Conservation (phyloP, 306 rosid genomes). For the Castanea mollissima region DNA sequence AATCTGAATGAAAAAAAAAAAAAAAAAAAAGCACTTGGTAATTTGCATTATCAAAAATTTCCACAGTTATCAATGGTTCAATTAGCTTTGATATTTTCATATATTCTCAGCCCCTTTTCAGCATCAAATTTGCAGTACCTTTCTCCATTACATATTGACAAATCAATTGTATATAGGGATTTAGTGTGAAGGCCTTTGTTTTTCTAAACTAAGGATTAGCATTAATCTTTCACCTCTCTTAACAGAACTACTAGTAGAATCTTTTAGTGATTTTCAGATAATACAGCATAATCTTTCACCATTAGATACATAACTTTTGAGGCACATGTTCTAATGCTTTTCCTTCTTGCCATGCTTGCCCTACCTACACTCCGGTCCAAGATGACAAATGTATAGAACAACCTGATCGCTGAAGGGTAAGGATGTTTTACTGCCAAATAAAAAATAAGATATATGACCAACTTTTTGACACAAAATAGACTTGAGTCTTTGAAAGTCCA, state of each 20-base stretch:
- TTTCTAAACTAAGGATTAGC: not conserved
- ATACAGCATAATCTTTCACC: slow-evolving; percentile 57
- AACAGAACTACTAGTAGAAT: not conserved
- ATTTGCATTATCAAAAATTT: too few relatives aligned
- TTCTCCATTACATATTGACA: not conserved
- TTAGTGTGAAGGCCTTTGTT: not conserved
- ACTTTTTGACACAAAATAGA: not conserved
- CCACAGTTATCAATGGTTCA: not conserved
- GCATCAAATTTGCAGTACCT: not conserved
- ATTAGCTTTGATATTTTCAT: not conserved
- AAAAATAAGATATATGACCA: not conserved
- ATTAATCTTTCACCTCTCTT: slow-evolving; percentile 4
- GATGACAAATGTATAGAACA: slow-evolving; percentile 58
- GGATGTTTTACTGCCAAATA: slow-evolving; percentile 62
- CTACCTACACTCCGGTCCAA: slow-evolving; percentile 73
- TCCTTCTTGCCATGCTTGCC: slow-evolving; percentile 98
- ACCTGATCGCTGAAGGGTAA: slow-evolving; percentile 77
- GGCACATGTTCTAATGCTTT: slow-evolving; percentile 71
- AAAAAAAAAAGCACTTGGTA: too few relatives aligned
- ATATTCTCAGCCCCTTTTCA: not conserved
- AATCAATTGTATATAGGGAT: not conserved
- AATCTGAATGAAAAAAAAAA: too few relatives aligned
- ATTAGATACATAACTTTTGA: slow-evolving; percentile 60
- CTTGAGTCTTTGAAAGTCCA: not conserved
- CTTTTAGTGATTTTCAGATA: slow-evolving; percentile 20